Conservation (phyloP, 805 yeast genomes). For the Metschnikowia borealis region DNA sequence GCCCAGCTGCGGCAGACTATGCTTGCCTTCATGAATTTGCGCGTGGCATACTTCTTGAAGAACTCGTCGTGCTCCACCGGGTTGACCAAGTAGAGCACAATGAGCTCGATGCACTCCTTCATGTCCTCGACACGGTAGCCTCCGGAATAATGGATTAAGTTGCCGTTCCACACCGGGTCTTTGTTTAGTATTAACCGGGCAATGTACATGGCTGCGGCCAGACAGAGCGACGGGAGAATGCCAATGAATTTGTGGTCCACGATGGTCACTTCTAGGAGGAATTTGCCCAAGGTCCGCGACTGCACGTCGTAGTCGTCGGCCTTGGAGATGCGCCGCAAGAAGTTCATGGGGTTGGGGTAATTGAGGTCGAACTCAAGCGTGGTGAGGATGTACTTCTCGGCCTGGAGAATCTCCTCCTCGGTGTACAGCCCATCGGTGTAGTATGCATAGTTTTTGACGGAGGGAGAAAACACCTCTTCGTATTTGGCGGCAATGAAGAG, state of each 20-base stretch:
- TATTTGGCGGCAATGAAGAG: constrained; percentile 88
- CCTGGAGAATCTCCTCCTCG: constrained; percentile 75
- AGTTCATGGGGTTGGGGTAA: constrained; percentile 88
- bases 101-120: constrained; percentile 65
- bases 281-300: constrained; percentile 81
- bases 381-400: constrained; percentile 75
- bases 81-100: constrained; percentile 69
- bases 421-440: constrained; percentile 83
- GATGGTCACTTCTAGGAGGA: constrained; percentile 70
- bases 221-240: constrained; percentile 67
- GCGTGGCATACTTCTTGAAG: constrained; percentile 86
- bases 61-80: constrained; percentile 91
- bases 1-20: constrained; percentile 83
- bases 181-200: constrained; percentile 70
- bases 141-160: constrained; percentile 86
- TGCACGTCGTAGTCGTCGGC: constrained; percentile 87
- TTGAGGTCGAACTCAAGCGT: constrained; percentile 70
- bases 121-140: constrained; percentile 76
- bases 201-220: constrained; percentile 87
- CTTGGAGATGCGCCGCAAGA: constrained; percentile 79
- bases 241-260: constrained; percentile 75
- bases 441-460: constrained; percentile 78
- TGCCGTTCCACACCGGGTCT: constrained; percentile 74
- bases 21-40: constrained; percentile 83
- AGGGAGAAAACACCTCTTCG: constrained; percentile 88